Base-by-base conservation (phyloP, 768 basidiomycete species). In the Daedaleopsis sinensis region DNA sequence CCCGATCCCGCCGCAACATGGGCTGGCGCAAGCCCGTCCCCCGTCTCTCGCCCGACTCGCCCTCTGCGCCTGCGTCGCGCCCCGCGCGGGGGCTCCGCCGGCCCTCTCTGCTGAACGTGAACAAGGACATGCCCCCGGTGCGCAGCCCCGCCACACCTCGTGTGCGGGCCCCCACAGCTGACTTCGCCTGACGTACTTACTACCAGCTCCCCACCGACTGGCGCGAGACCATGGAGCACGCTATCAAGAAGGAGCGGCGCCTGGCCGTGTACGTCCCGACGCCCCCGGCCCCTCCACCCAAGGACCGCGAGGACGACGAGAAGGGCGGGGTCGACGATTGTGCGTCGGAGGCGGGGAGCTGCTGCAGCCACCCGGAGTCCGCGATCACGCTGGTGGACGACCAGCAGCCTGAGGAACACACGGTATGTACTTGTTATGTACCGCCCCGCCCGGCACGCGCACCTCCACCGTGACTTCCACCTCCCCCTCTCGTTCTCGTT, bases 1-100 rank as follows among this genome's bases (percentile, higher is more conserved):
- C 57, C 46, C 55, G 58, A 49, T 27, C 47, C 23, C 21, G 44
- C 37, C 47, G 61, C 47, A 66, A 73, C 67, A 84, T 83, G 82
- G 87, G 84, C 71, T 86, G 88, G 71, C 80, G 89, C 55, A 91
- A 91, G 71, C 89, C 89, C 36, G 88, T 83, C 43, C 89, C 89
- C 3, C 73, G 74, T 55, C 89, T 84, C 73, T 78, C 88, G 47
- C 88, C 88, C 37, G 87, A 88, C n/a, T n/a, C n/a, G 13, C 84
- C 88, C 6, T 83, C 85, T 51, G 73, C 80, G 38, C 35, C 36
- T 72, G 71, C 10, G 70, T 72, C 23, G 5, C 47, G 42, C 21
- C 57, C 56, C 16, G 44, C 59, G 24, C 47, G 59, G 19, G 11
- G 57, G 47, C 32, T 37, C 62, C 61, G 37, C 52, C 53, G 61